Evolutionary conservation across 2,329 filamentous ascomycete species (phyloP).

Genomic region (Davidsoniella eucalypti): DNA sequence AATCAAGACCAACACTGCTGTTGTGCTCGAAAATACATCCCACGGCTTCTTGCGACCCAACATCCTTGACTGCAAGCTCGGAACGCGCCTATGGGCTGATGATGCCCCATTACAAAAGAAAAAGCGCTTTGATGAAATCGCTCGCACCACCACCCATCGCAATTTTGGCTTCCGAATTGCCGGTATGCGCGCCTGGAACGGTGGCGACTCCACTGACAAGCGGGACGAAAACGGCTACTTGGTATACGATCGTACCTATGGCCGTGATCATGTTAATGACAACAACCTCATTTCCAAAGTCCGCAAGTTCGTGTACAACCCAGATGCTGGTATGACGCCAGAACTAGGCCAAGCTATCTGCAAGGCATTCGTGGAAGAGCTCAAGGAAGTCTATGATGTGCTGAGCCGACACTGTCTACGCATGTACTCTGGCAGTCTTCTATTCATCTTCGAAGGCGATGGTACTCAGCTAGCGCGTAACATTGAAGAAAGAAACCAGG

Average conservation of each 20-base stretch:
- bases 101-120: conserved; percentile 44
- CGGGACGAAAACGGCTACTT: conserved; percentile 39
- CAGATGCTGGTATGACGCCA: conserved; percentile 39
- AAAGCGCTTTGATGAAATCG: conserved; percentile 42
- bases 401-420: conserved; percentile 40
- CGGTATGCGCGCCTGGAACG: conserved; percentile 48
- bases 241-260: conserved; percentile 48
- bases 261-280: conserved; percentile 33
- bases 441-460: conserved; percentile 50
- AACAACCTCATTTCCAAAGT: conserved; percentile 39
- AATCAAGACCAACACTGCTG: conserved; percentile 62
- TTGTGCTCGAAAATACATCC: conserved; percentile 74
- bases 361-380: conserved; percentile 34
- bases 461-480: conserved; percentile 35
- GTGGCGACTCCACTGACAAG: conserved; percentile 32
- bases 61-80: conserved; percentile 86
- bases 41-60: conserved; percentile 71
- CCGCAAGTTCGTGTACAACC: conserved; percentile 41
- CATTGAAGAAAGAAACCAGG: conserved; percentile 36
- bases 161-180: conserved; percentile 46
- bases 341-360: conserved; percentile 40
- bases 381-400: conserved; percentile 35
- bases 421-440: conserved; percentile 46
- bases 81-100: conserved; percentile 72
- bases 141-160: conserved; percentile 40